Evolutionary conservation across 768 basidiomycete species (phyloP).

Genomic region (Coprinopsis sp.): DNA sequence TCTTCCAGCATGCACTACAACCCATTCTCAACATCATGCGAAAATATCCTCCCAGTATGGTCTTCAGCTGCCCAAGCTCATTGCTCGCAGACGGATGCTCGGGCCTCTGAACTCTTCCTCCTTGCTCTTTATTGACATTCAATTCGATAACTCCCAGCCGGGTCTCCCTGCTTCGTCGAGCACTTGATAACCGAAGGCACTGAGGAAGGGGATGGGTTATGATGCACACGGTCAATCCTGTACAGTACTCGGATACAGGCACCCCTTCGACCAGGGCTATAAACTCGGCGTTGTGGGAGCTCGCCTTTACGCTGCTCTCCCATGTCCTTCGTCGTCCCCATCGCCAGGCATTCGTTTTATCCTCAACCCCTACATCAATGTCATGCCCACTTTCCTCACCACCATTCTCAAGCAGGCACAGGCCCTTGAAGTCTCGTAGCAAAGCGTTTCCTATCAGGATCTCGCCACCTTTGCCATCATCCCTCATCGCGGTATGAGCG

Average conservation of each 20-base stretch:
- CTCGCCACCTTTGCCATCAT: constrained; percentile 59
- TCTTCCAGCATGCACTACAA: constrained; percentile 76
- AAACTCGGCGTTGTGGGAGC: constrained; percentile 52
- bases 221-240: constrained; percentile 87
- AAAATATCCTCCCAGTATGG: constrained; percentile 89
- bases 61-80: constrained; percentile 67
- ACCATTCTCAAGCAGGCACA: constrained; percentile 65
- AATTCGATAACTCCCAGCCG: constrained; percentile 85
- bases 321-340: constrained; percentile 62
- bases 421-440: constrained; percentile 61
- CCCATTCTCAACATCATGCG: constrained; percentile 82
- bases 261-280: constrained; percentile 62
- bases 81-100: constrained; percentile 71
- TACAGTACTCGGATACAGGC: constrained; percentile 87
- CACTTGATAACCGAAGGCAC: constrained; percentile 78
- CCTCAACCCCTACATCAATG: constrained; percentile 83
- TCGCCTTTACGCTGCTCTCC: constrained; percentile 75
- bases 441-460: constrained; percentile 79
- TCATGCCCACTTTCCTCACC: constrained; percentile 84
- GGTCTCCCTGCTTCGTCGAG: constrained; percentile 81
- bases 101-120: constrained; percentile 76
- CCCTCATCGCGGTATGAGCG: constrained; percentile 47
- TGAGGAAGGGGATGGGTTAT: constrained; percentile 89
- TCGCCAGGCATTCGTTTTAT: constrained; percentile 53
- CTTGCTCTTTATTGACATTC: constrained; percentile 95